Conservation (phyloP, 345 rosid genomes). For the Mercurialis annua region DNA sequence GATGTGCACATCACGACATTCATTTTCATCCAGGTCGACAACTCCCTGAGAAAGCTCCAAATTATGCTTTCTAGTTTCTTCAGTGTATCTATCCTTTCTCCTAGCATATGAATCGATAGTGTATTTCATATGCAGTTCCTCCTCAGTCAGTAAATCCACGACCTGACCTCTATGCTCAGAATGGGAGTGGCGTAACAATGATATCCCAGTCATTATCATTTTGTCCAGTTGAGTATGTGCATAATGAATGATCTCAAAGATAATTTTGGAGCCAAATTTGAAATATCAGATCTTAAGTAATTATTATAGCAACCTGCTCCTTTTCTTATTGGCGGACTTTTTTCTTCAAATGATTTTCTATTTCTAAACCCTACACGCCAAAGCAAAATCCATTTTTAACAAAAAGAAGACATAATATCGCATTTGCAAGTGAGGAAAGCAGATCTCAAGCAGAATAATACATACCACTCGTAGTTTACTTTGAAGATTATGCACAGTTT, state of each 20-base stretch:
- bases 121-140: conserved; percentile 45
- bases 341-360: conserved; percentile 91
- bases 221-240: conserved; percentile 54
- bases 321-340: conserved; percentile 67
- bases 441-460: conserved; percentile 13
- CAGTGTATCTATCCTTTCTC: conserved; percentile 46
- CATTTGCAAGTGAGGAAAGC: conserved; percentile 8
- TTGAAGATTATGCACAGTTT: conserved; percentile 58
- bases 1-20: conserved; percentile 54
- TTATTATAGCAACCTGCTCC: conserved; percentile 59
- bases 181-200: conserved; percentile 53
- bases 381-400: conserved; percentile 10
- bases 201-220: conserved; percentile 44
- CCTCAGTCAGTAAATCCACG: conserved; percentile 57
- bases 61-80: conserved; percentile 31
- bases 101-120: conserved; percentile 34
- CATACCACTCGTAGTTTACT: conserved; percentile 79
- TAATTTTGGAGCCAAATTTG: not conserved
- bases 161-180: conserved; percentile 54
- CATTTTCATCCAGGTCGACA: conserved; percentile 46
- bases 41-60: conserved; percentile 29
- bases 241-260: conserved; percentile 27
- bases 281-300: conserved; percentile 4
- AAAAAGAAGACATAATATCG: not conserved
- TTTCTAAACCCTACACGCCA: conserved; percentile 75